Percentiles rank a stretch among this genome's conserved stretches.
phyloP scores from a whole-genome alignment of 805 yeast species.

The Candida michaelii region DNA sequence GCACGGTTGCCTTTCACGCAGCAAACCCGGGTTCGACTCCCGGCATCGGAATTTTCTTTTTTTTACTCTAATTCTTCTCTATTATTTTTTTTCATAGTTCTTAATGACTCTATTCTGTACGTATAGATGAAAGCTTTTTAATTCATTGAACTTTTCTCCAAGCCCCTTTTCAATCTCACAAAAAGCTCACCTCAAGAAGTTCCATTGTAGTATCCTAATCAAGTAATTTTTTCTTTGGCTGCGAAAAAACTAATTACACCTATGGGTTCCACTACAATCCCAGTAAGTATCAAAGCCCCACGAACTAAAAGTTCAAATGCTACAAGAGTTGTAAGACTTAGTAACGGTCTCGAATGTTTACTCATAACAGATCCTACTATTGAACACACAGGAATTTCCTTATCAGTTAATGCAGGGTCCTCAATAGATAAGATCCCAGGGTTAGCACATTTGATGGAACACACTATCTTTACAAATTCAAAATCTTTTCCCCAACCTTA shows the following conservation, averaged over 20 bases:
- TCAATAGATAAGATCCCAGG: constrained; percentile 74
- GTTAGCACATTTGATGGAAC: constrained; percentile 63
- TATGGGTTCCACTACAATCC: neutral
- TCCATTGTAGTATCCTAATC: constrained; percentile 10
- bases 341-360: constrained; percentile 68
- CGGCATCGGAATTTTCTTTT: constrained; percentile 61
- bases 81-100: neutral
- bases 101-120: too few relatives aligned
- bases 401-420: constrained; percentile 80
- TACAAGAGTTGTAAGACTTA: constrained; percentile 49
- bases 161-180: neutral
- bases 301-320: constrained; percentile 34
- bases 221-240: constrained; percentile 8
- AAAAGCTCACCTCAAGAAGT: neutral
- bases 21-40: constrained; percentile 81
- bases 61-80: neutral
- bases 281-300: constrained; percentile 28
- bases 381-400: constrained; percentile 63
- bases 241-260: constrained; percentile 5
- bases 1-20: constrained; percentile 56
- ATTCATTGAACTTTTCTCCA: too few relatives aligned
- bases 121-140: too few relatives aligned
- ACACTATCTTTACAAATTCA: constrained; percentile 44
- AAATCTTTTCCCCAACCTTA: constrained; percentile 51
- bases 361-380: constrained; percentile 75